phyloP scores from a whole-genome alignment of 1,284 basidiomycete species.

The Veloboletus limbatus region DNA sequence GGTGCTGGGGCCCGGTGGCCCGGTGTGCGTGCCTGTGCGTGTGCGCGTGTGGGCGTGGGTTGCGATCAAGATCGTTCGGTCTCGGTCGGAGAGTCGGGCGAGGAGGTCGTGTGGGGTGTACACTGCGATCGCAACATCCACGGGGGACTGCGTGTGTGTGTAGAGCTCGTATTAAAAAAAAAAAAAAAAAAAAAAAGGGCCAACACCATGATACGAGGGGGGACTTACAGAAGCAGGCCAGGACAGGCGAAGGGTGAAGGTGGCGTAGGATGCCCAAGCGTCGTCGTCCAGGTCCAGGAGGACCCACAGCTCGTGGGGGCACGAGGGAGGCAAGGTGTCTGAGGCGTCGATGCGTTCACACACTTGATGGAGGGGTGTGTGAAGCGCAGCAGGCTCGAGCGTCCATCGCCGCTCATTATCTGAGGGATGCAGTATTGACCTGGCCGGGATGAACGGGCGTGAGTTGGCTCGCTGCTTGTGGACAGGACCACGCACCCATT shows the following conservation, averaged over 20 bases:
- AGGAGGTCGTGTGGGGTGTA: conserved; percentile 32
- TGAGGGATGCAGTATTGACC: conserved; percentile 32
- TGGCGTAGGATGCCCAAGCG: conserved; percentile 44
- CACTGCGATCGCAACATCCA: conserved; percentile 42
- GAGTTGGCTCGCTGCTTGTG: conserved; percentile 23
- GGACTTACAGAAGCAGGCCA: conserved; percentile 64
- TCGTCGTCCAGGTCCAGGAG: conserved; percentile 48
- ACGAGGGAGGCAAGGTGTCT: conserved; percentile 28
- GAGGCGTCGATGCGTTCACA: conserved; percentile 31
- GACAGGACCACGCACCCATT: conserved; percentile 39
- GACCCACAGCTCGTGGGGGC: conserved; percentile 57
- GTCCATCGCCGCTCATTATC: conserved; percentile 35
- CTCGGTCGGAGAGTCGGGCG: conserved; percentile 10
- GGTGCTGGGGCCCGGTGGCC: too few relatives aligned
- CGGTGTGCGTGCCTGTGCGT: too few relatives aligned
- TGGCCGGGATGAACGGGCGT: conserved; percentile 16
- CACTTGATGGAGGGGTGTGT: conserved; percentile 36
- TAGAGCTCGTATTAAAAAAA: too few relatives aligned
- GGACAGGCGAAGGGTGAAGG: conserved; percentile 61
- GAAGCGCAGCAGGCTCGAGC: conserved; percentile 44
- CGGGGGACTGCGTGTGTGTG: conserved; percentile 37
- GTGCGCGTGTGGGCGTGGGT: too few relatives aligned
- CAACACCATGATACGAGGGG: not conserved
- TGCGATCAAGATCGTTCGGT: conserved; percentile 5
- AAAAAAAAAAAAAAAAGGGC: too few relatives aligned